Evolutionary conservation across 2,329 filamentous ascomycete species (phyloP).

Genomic region (Fusarium pseudonygamai): DNA sequence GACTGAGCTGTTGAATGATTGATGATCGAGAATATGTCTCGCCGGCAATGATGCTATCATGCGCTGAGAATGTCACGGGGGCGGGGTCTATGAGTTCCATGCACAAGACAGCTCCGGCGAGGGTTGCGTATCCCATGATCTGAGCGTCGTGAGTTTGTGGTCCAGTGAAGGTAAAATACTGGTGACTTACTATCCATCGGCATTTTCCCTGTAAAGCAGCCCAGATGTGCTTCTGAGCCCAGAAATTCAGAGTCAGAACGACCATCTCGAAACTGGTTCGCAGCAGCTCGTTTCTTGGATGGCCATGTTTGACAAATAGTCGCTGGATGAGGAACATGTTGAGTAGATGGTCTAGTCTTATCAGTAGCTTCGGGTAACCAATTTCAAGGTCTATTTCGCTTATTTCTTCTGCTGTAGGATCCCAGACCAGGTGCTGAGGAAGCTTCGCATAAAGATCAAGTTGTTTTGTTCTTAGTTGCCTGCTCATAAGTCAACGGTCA

Average conservation of each 20-base stretch:
- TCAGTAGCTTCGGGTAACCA: background rate
- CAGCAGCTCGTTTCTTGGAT: background rate
- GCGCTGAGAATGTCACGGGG: accelerated
- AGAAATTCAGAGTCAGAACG: background rate
- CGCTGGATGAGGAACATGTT: background rate
- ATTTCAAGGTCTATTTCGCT: background rate
- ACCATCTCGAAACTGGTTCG: background rate
- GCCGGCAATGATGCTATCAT: background rate
- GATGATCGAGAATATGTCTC: background rate
- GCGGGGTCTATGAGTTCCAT: background rate
- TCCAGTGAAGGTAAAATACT: accelerated
- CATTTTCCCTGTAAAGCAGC: background rate
- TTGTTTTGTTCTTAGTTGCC: background rate
- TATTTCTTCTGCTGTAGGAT: background rate
- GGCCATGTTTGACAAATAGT: background rate
- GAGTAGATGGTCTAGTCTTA: background rate
- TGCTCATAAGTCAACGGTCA: accelerated
- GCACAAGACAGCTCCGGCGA: background rate
- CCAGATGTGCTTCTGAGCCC: background rate
- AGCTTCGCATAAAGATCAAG: background rate
- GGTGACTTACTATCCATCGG: background rate
- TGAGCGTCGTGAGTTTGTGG: no score
- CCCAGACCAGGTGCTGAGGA: background rate
- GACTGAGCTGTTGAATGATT: background rate
- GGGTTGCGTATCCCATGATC: background rate